Evolutionary conservation across 1,284 basidiomycete genomes (phyloP).

Genomic region (Ceratobasidium sp.): DNA sequence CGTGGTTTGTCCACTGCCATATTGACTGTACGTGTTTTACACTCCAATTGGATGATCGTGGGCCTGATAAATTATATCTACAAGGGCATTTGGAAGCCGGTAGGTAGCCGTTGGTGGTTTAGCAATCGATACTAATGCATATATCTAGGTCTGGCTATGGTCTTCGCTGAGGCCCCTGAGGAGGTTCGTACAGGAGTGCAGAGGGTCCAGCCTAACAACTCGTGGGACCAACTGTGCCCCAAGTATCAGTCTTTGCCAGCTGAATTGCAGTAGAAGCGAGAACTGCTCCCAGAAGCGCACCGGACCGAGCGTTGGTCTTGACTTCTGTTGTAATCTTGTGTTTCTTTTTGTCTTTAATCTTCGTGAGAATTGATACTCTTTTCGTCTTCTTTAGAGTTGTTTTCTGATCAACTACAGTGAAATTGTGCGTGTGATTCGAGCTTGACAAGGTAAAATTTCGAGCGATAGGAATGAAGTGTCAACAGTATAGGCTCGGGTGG

Average conservation of each 20-base stretch:
- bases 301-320: too few species aligned
- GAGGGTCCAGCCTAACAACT: neutral
- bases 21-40: slow-evolving; percentile 7
- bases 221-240: slow-evolving; percentile 23
- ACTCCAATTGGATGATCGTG: neutral
- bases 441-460: too few species aligned
- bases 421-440: too few species aligned
- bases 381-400: too few species aligned
- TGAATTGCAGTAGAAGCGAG: neutral
- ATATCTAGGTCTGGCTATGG: neutral
- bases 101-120: neutral
- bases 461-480: too few species aligned
- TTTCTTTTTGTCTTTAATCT: too few species aligned
- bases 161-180: slow-evolving; percentile 19
- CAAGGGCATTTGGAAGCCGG: slow-evolving; percentile 51
- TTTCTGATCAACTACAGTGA: too few species aligned
- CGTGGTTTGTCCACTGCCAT: slow-evolving; percentile 25
- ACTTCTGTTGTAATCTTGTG: too few species aligned
- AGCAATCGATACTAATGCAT: neutral
- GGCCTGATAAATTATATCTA: neutral
- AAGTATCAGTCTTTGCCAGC: neutral
- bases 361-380: too few species aligned
- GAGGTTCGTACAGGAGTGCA: neutral
- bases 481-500: too few species aligned
- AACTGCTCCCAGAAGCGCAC: too few species aligned